phyloP scores from a whole-genome alignment of 768 basidiomycete genomes.

The Podaxis sp. region DNA sequence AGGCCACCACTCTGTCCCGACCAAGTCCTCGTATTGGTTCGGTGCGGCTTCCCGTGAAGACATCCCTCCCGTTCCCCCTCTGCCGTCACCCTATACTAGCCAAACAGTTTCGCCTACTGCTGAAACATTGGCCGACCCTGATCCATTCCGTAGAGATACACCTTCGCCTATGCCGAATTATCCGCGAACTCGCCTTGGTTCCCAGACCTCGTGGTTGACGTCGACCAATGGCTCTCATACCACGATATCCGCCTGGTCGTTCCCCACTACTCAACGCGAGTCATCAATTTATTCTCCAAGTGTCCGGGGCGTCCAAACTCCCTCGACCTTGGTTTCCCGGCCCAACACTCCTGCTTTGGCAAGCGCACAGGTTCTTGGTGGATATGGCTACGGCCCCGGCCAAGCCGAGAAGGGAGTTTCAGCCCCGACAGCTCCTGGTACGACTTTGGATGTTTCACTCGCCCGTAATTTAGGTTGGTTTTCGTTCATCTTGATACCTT shows the following conservation, averaged over 20 bases:
- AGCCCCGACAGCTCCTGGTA: slow-evolving; percentile 39
- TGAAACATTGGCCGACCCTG: slow-evolving; percentile 43
- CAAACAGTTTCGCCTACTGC: slow-evolving; percentile 38
- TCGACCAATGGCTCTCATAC: slow-evolving; percentile 57
- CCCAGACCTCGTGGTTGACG: slow-evolving; percentile 74
- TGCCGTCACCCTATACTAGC: slow-evolving; percentile 56
- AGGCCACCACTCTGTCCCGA: slow-evolving; percentile 41
- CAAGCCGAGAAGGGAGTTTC: slow-evolving; percentile 52
- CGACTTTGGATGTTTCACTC: slow-evolving; percentile 54
- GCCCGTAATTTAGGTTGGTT: slow-evolving; percentile 62
- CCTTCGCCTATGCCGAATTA: slow-evolving; percentile 36
- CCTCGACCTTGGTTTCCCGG: slow-evolving; percentile 39
- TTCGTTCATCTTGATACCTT: slow-evolving; percentile 63
- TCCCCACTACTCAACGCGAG: slow-evolving; percentile 46
- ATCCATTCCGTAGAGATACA: slow-evolving; percentile 61
- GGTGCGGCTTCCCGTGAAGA: slow-evolving; percentile 40
- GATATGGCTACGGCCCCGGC: slow-evolving; percentile 59
- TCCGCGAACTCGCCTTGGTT: slow-evolving; percentile 52
- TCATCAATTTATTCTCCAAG: slow-evolving; percentile 33
- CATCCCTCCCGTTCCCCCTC: slow-evolving; percentile 68
- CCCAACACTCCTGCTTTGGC: slow-evolving; percentile 53
- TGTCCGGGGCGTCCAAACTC: slow-evolving; percentile 41
- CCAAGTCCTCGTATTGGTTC: slow-evolving; percentile 68
- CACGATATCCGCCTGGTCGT: slow-evolving; percentile 68
- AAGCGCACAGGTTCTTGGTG: slow-evolving; percentile 62